Base-by-base conservation (phyloP, 2,329 filamentous ascomycete species). In the Microdochium trichocladiopsis region DNA sequence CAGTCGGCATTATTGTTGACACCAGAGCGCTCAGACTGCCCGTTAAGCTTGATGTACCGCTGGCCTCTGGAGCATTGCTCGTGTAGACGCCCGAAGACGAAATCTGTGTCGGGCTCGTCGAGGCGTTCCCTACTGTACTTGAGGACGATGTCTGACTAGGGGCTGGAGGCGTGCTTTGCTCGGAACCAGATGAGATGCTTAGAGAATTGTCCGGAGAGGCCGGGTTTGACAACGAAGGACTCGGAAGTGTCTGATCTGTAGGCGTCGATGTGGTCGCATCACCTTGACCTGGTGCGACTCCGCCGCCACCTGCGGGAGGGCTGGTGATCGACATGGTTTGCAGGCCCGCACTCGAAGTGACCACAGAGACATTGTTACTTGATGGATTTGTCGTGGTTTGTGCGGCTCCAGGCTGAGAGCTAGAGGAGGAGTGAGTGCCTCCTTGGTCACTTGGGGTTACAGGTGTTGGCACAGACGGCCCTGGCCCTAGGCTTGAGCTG, bases 391-490 rank as follows among this genome's bases (percentile, higher is more conserved):
- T 45, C 18, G 18, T 8, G 12, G 41, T 22, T 18, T 45, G 41
- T 22, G 14, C n/a, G 6, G 6, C 12, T 16, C 41, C 22, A 21
- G 41, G 41, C 12, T n/a, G 12, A 37, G 33, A 16, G 14, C 12
- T 33, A n/a, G n/a, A n/a, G n/a, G n/a, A n/a, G n/a, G n/a, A 14
- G 28, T 37, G 6, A n/a, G 14, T 16, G 24, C 25, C 25, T 10
- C 16, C 47, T 23, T 48, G 47, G 8, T 3, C 12, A n/a, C 9
- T 9, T 16, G n/a, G 47, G 3, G 23, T 48, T 14, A 3, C 31
- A 25, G 23, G 49, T 49, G 3, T 37, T 47, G 12, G 54, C 50
- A 33, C 52, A 50, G 9, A 54, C 9, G 11, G 54, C 55, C 36
- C 59, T 51, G 16, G 41, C 33, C 14, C 33, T n/a, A 31, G 8